Evolutionary conservation across 192 early-diverging fungal genomes (phyloP), one percentile per base, ranked within the genome.

Genomic region (Dispira simplex): DNA sequence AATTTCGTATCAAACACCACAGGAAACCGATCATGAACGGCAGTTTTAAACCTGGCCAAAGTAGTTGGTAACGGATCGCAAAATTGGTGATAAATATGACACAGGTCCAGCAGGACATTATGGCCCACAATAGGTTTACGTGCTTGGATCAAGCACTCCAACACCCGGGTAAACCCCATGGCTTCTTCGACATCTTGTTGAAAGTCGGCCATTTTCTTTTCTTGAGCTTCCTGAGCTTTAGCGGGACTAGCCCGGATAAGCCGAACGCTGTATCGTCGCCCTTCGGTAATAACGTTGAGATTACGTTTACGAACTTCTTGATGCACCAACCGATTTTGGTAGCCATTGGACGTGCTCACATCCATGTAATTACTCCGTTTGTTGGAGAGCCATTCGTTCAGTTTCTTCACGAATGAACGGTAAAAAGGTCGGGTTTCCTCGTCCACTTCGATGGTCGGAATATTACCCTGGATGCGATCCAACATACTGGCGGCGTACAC

Each of bases 81-180:
- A 65, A 98, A 94, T 66, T 90, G 84, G 46, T 86, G 77, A 27
- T 80, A 73, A 0, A 85, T 81, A 43, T 93, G 92, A 65, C 85
- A 83, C n/a, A 95, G 54, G 72, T 98, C 94, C 43, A 91, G 79
- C 26, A 87, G 77, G 71, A 88, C 83, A 72, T 98, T 98, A 70
- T 98, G 95, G 25, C 89, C 90, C 28, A 94, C 73, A 1, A 97
- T 68, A 1, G 91, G 92, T 57, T 87, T 87, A 46, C 82, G 78
- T 0, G 86, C 70, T 26, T 77, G 70, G 23, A 79, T 72, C 25
- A 94, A 79, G 44, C 80, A 53, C n/a, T 97, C 92, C 49, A 97
- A 83, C 9, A 97, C 76, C 11, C 65, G 76, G 21, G 89, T 79
- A 64, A 97, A 90, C 8, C 85, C 85, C 53, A 77, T 69, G 46